phyloP scores from a whole-genome alignment of 805 yeast species.

The Monosporozyma siamensis region DNA sequence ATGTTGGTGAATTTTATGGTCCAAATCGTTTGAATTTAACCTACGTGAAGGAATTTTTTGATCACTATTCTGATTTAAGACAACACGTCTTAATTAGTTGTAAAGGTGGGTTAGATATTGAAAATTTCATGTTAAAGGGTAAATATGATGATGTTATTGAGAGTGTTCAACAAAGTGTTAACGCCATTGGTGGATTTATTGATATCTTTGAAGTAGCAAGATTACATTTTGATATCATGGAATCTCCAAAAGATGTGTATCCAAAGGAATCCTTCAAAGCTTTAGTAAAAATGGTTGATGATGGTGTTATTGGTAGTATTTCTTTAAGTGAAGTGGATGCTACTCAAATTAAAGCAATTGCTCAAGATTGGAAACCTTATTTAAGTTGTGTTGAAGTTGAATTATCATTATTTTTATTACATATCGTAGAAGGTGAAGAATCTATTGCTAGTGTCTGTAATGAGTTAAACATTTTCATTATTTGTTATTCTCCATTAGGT shows the following conservation, averaged over 20 bases:
- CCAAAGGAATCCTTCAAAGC: slow-evolving; percentile 49
- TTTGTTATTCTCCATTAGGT: slow-evolving; percentile 79
- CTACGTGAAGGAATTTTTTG: slow-evolving; percentile 48
- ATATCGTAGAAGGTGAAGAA: slow-evolving; percentile 56
- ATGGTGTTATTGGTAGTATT: slow-evolving; percentile 58
- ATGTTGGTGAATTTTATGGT: slow-evolving; percentile 78
- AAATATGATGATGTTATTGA: slow-evolving; percentile 37
- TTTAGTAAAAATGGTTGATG: slow-evolving; percentile 48
- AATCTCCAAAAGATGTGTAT: slow-evolving; percentile 14
- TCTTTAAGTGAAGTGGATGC: slow-evolving; percentile 69
- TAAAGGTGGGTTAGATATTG: slow-evolving; percentile 51
- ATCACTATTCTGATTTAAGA: slow-evolving; percentile 44
- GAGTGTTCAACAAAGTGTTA: slow-evolving; percentile 39
- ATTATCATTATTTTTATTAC: slow-evolving; percentile 58
- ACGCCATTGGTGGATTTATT: slow-evolving; percentile 38
- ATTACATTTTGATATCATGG: slow-evolving; percentile 40
- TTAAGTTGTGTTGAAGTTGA: slow-evolving; percentile 71
- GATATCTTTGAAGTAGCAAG: slow-evolving; percentile 70
- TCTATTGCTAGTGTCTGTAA: slow-evolving; percentile 48
- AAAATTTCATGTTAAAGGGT: slow-evolving; percentile 39
- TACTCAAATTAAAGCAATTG: slow-evolving; percentile 51
- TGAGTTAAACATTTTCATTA: slow-evolving; percentile 51
- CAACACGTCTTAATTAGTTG: slow-evolving; percentile 51
- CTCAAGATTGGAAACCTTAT: slow-evolving; percentile 38
- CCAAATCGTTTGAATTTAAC: slow-evolving; percentile 42